phyloP scores from a whole-genome alignment of 2,329 filamentous ascomycete genomes.

The Trichophyton mentagrophytes region DNA sequence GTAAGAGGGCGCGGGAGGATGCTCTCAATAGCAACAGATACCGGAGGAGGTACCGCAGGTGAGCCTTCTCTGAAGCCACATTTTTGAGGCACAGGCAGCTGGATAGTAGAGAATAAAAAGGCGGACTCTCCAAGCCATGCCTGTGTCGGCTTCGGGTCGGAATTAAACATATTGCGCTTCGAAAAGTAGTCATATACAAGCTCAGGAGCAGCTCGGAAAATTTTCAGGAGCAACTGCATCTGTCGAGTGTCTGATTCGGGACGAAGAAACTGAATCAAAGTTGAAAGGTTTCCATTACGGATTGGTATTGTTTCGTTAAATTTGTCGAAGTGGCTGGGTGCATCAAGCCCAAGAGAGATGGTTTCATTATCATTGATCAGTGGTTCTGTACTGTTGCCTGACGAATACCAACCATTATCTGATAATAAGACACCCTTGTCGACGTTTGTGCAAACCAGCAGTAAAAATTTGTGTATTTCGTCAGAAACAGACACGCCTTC shows the following conservation, averaged over 20 bases:
- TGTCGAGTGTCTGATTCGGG: slow-evolving; percentile 75
- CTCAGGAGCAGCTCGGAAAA: slow-evolving; percentile 73
- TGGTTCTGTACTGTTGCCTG: slow-evolving; percentile 49
- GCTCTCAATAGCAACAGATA: slow-evolving; percentile 67
- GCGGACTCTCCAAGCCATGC: slow-evolving; percentile 93
- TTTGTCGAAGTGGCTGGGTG: slow-evolving; percentile 55
- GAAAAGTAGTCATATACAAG: slow-evolving; percentile 78
- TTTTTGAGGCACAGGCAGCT: slow-evolving; percentile 56
- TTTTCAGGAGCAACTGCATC: slow-evolving; percentile 64
- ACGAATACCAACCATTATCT: slow-evolving; percentile 74
- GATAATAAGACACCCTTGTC: slow-evolving; percentile 62
- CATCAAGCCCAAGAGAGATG: slow-evolving; percentile 55
- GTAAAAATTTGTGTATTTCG: slow-evolving; percentile 61
- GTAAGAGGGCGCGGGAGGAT: slow-evolving; percentile 72
- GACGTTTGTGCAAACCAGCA: slow-evolving; percentile 60
- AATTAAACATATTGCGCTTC: slow-evolving; percentile 64
- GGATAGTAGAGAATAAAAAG: slow-evolving; percentile 70
- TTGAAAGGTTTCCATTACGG: slow-evolving; percentile 64
- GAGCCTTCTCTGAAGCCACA: slow-evolving; percentile 56
- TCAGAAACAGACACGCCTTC: slow-evolving; percentile 45
- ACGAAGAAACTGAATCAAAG: slow-evolving; percentile 64
- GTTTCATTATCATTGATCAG: slow-evolving; percentile 34
- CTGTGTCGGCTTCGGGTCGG: slow-evolving; percentile 81
- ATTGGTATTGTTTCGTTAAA: slow-evolving; percentile 55
- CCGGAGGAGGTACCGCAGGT: slow-evolving; percentile 60